Conservation (phyloP, 2,329 filamentous ascomycete genomes). For the Aspergillus pseudotamarii region DNA sequence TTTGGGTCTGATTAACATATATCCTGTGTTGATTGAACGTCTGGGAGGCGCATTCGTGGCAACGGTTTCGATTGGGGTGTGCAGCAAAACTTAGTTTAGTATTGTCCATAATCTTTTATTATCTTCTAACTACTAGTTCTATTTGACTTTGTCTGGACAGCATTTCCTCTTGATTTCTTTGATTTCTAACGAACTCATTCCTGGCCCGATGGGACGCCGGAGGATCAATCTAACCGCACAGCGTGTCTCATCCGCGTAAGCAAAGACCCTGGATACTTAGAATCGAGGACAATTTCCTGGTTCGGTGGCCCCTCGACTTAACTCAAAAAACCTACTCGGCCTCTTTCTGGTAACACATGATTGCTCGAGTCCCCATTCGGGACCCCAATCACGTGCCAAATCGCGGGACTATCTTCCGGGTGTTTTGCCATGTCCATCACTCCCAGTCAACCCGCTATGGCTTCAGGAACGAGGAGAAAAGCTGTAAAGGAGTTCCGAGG, state of each 20-base stretch:
- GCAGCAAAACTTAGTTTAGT: slow-evolving; percentile 12
- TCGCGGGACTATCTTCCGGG: slow-evolving; percentile 5
- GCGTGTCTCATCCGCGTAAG: not conserved
- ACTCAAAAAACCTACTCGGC: not conserved
- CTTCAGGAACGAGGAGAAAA: not conserved
- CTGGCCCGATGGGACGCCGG: not conserved
- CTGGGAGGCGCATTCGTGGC: slow-evolving; percentile 5
- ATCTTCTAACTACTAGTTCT: not conserved
- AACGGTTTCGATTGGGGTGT: slow-evolving; percentile 7
- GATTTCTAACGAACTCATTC: not conserved
- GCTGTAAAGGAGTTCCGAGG: not conserved
- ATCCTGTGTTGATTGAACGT: slow-evolving; percentile 12
- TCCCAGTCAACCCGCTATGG: not conserved
- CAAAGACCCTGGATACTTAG: not conserved
- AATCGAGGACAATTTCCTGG: not conserved
- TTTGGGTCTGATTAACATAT: slow-evolving; percentile 11
- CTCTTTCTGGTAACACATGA: not conserved
- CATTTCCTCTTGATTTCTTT: not conserved
- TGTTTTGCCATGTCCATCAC: not conserved
- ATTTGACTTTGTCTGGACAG: not conserved
- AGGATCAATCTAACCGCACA: not conserved
- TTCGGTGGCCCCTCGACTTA: not conserved
- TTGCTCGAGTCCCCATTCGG: not conserved
- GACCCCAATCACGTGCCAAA: not conserved
- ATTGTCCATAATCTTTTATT: not conserved